phyloP scores from a whole-genome alignment of 768 basidiomycete genomes.

The Tylopilus intermedius region DNA sequence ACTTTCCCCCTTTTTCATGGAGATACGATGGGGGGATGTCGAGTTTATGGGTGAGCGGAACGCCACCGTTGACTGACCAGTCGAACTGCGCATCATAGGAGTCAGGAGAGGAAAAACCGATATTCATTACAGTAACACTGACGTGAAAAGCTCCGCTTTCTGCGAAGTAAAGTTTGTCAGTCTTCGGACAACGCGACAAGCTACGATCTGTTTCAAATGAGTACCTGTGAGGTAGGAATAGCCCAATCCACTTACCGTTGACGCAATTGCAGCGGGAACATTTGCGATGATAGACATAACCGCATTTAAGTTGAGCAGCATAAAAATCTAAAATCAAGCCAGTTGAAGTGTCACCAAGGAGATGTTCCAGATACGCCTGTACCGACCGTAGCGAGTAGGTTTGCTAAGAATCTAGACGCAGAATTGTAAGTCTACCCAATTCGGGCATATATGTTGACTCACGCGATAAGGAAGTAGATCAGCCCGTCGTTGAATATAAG shows the following conservation, averaged over 20 bases:
- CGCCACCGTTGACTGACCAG: conserved; percentile 50
- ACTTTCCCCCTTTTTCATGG: conserved; percentile 41
- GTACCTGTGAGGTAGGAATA: neutral
- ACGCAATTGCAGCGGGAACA: conserved; percentile 65
- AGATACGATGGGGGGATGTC: conserved; percentile 21
- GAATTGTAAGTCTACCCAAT: conserved; percentile 2
- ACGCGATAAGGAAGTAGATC: conserved; percentile 71
- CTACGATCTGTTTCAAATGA: conserved; percentile 51
- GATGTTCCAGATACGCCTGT: neutral
- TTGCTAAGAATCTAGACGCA: conserved; percentile 57
- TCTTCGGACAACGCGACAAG: conserved; percentile 57
- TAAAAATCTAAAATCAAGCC: conserved; percentile 40
- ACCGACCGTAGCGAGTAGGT: conserved; percentile 50
- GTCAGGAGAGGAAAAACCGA: conserved; percentile 23
- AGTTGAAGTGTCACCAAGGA: neutral
- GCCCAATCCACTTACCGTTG: conserved; percentile 43
- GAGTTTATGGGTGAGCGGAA: conserved; percentile 45
- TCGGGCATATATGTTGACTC: conserved; percentile 25
- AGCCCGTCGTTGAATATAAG: conserved; percentile 71
- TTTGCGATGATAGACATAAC: conserved; percentile 72
- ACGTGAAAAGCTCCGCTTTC: conserved; percentile 51
- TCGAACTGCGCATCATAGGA: conserved; percentile 29
- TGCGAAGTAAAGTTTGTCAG: conserved; percentile 52
- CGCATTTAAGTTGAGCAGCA: conserved; percentile 64
- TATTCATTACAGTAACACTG: conserved; percentile 21